Evolutionary conservation across 2,329 filamentous ascomycete species (phyloP), one percentile per base, ranked within the genome.

Genomic region (Didymella exigua): DNA sequence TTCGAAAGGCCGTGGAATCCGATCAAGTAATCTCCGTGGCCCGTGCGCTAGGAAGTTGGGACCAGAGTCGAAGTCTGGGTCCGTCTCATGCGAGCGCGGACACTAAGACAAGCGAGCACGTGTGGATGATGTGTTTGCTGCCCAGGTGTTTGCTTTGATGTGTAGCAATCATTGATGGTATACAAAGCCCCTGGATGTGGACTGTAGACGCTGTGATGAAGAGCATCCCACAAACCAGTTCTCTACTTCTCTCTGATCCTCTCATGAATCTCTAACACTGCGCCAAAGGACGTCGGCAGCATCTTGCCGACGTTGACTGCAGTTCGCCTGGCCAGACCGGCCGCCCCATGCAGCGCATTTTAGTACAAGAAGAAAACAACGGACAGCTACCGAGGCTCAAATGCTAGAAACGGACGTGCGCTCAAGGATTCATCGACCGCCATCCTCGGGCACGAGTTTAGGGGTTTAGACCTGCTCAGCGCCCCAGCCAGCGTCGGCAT

Each of bases 401-500:
- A 30, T 47, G 36, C 38, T 50, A 44, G 44, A 30, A 40, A 16
- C 45, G 19, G 37, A 52, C 21, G 19, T 49, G 33, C 49, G 42
- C 26, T 33, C 38, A 61, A 66, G 61, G 59, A 66, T 47, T 68
- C 65, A 54, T 63, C 63, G 8, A 70, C 44, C 61, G 68, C 65
- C 68, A 60, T 71, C 67, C 66, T 62, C 65, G 41, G 23, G 33
- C 18, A 29, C 27, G 2, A 8, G 26, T 14, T 27, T 14, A 31
- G 33, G 26, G 10, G 14, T 19, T 53, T 79, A 82, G 33, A 82
- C 79, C 67, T 82, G 80, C 63, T 82, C 80, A 24, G 79, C 78
- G 26, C 80, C 80, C 80, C 80, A 82, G 40, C 80, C 79, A 36
- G 77, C 77, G 61, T 82, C 80, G 33, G 80, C 80, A 61, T 82